phyloP scores from a whole-genome alignment of 2,329 filamentous ascomycete species.

The Diatrype stigma region DNA sequence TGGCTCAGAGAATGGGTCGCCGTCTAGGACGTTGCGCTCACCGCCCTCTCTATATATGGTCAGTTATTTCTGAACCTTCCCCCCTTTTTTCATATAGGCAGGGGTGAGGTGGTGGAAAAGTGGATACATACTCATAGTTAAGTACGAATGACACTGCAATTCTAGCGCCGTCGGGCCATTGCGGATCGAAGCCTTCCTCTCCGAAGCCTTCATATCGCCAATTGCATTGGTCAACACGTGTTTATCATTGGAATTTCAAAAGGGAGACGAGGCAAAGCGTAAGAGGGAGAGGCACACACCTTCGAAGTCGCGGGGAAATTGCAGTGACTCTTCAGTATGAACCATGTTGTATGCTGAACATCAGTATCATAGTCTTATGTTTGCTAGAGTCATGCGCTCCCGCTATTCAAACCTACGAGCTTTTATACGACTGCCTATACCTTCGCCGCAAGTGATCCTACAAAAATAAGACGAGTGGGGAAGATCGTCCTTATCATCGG shows the following conservation, averaged over 20 bases:
- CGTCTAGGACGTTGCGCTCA: slow-evolving; percentile 21
- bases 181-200: slow-evolving; percentile 18
- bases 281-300: slow-evolving; percentile 6
- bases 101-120: neutral
- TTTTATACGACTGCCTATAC: no score
- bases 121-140: slow-evolving; percentile 16
- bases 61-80: no score
- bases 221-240: neutral
- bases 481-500: no score
- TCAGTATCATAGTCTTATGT: no score
- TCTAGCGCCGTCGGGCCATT: slow-evolving; percentile 18
- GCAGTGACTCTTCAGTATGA: slow-evolving; percentile 11
- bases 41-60: slow-evolving; percentile 18
- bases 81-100: neutral
- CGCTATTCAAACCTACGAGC: no score
- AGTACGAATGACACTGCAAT: slow-evolving; percentile 20
- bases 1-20: slow-evolving; percentile 18
- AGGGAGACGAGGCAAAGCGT: neutral
- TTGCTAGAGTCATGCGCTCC: no score
- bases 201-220: slow-evolving; percentile 11
- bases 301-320: slow-evolving; percentile 20
- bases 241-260: neutral
- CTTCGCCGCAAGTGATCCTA: no score
- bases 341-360: slow-evolving; percentile 5
- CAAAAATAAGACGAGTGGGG: no score